Evolutionary conservation across 2,329 filamentous ascomycete species (phyloP).

Genomic region (Xylariaceae sp.): DNA sequence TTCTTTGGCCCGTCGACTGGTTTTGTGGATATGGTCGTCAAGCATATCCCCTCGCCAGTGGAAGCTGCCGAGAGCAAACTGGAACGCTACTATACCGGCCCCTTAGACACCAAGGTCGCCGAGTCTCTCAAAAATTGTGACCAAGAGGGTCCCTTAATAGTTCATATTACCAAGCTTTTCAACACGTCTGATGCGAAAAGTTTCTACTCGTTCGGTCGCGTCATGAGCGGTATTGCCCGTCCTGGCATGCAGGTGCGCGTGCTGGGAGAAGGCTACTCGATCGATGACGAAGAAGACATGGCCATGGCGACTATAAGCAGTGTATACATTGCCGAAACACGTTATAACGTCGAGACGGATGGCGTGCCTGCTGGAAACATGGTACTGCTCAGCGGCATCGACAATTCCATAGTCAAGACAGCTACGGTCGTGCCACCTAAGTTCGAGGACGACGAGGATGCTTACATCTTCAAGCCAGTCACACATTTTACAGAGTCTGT

Average conservation of each 20-base stretch:
- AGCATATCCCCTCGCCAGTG: conserved; percentile 81
- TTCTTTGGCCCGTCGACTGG: conserved; percentile 89
- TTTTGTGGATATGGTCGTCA: conserved; percentile 92
- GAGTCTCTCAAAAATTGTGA: conserved; percentile 76
- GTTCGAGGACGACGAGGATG: conserved; percentile 81
- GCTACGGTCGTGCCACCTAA: conserved; percentile 80
- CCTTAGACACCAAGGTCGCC: conserved; percentile 74
- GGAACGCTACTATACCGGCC: conserved; percentile 87
- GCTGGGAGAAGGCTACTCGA: conserved; percentile 88
- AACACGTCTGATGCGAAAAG: conserved; percentile 83
- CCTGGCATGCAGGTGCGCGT: conserved; percentile 82
- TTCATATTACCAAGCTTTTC: conserved; percentile 91
- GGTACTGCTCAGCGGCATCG: conserved; percentile 85
- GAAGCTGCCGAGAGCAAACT: conserved; percentile 72
- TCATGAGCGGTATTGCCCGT: conserved; percentile 84
- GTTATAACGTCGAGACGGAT: conserved; percentile 87
- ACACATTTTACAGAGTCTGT: conserved; percentile 96
- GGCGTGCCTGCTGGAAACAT: conserved; percentile 92
- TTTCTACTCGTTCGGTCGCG: conserved; percentile 85
- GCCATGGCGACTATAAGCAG: conserved; percentile 75
- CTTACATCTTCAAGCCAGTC: conserved; percentile 90
- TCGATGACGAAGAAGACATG: conserved; percentile 98
- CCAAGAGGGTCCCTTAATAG: conserved; percentile 83
- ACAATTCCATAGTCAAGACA: conserved; percentile 97
- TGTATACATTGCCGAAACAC: conserved; percentile 84